A percentile compares a stretch with the other conserved stretches of the same genome.
Evolutionary conservation across 2,329 filamentous ascomycete species (phyloP).

Genomic region (Ophiostoma ulmi): DNA sequence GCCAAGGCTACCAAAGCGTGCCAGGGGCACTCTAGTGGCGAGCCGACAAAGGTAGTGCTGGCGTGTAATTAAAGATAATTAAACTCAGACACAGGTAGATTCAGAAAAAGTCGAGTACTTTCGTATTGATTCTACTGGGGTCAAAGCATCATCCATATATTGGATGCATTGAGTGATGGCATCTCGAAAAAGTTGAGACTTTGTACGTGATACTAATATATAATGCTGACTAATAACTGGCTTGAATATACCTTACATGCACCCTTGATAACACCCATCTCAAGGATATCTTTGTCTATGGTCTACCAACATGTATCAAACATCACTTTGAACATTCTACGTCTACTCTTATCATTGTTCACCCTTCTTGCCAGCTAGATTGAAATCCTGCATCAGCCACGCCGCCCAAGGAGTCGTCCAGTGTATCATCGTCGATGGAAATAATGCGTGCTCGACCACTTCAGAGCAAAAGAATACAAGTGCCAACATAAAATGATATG

Average conservation of each 20-base stretch:
- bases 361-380: neutral
- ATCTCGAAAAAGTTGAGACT: neutral
- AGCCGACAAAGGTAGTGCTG: neutral
- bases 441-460: neutral
- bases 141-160: neutral
- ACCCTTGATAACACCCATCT: neutral
- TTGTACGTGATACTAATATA: neutral
- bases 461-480: neutral
- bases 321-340: neutral
- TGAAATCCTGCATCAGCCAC: neutral
- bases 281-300: neutral
- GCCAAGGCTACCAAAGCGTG: conserved; percentile 8
- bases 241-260: neutral
- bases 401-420: neutral
- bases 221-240: neutral
- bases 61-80: too few species aligned
- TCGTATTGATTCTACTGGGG: neutral
- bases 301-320: neutral
- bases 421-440: neutral
- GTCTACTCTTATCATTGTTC: neutral
- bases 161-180: neutral
- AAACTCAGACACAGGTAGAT: neutral
- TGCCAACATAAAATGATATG: neutral
- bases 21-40: neutral
- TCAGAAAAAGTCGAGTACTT: neutral